Base-by-base conservation (phyloP, 2,329 filamentous ascomycete genomes). In the Penicillium sp. region DNA sequence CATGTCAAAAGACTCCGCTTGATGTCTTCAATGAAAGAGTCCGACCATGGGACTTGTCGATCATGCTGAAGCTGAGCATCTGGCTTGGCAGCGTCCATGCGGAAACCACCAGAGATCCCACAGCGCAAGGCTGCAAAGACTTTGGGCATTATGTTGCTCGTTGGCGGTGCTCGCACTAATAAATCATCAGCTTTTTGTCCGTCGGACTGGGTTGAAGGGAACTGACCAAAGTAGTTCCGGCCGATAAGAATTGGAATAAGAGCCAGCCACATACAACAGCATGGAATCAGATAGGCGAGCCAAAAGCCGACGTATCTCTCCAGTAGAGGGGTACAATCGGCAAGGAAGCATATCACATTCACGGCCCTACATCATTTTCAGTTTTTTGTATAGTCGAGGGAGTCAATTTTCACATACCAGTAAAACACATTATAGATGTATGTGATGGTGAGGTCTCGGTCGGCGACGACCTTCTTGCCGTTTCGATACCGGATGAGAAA, bases 391-490 rank as follows among this genome's bases (percentile, higher is more conserved):
- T 9, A 12, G 49, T 52, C 36, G 15, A 34, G 15, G 6, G 4
- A n/a, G 13, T 34, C 31, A 13, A 6, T 34, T n/a, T n/a, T n/a
- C 4, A n/a, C 31, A 15, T 24, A 71, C 73, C 72, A 75, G 51
- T 71, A 76, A 49, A 68, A 71, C 1, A 71, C 45, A 42, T 70
- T 72, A 60, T 71, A 75, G 13, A 75, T 71, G 53, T 69, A 74
- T 44, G 70, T 65, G 0, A 74, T 49, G 0, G 71, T 74, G 4
- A 71, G 58, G 6, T 65, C 53, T 15, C 66, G 61, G 42, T 70
- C 66, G 2, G 59, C 63, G n/a, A 73, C 49, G n/a, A 72, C 70
- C 34, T 47, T 50, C 47, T 72, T 65, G n/a, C 69, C 69, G 2
- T 60, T 63, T 38, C 36, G n/a, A 16, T 29, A 44, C 7, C 28